Evolutionary conservation across 495 filamentous ascomycete genomes (phyloP).

Genomic region (Xylaria cubensis): DNA sequence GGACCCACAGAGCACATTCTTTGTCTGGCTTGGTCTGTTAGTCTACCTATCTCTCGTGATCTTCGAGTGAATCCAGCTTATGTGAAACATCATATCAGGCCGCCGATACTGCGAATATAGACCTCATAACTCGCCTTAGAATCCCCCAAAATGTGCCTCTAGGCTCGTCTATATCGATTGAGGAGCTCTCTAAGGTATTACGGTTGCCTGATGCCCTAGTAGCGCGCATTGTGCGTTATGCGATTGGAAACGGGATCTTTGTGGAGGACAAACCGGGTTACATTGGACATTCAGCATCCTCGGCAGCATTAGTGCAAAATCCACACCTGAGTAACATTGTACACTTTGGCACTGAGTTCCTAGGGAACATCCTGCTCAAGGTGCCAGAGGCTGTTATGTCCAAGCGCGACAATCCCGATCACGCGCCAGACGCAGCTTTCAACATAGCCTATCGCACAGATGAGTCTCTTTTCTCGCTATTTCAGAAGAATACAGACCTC

Average conservation of each 20-base stretch:
- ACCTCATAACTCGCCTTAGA: constrained; percentile 24
- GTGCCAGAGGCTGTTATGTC: constrained; percentile 36
- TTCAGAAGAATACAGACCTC: constrained; percentile 27
- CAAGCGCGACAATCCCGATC: constrained; percentile 32
- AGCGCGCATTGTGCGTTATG: constrained; percentile 44
- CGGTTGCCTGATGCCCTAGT: constrained; percentile 37
- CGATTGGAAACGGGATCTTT: constrained; percentile 46
- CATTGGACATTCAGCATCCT: constrained; percentile 47
- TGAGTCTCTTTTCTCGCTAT: constrained; percentile 36
- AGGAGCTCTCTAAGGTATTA: constrained; percentile 34
- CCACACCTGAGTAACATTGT: constrained; percentile 38
- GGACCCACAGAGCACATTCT: constrained; percentile 31
- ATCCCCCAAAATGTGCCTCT: constrained; percentile 44
- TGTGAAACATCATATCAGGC: constrained; percentile 6
- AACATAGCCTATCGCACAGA: constrained; percentile 41
- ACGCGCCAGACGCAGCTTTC: constrained; percentile 41
- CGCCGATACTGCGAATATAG: constrained; percentile 4
- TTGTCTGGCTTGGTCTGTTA: constrained; percentile 30
- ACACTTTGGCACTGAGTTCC: constrained; percentile 64
- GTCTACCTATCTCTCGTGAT: constrained; percentile 1
- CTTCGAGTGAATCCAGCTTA: not conserved
- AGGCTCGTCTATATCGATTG: constrained; percentile 31
- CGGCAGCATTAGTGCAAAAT: constrained; percentile 53
- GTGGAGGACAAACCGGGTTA: constrained; percentile 36
- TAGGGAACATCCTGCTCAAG: constrained; percentile 28